phyloP scores from a whole-genome alignment of 2,329 filamentous ascomycete species.

The Xylaria sp. region DNA sequence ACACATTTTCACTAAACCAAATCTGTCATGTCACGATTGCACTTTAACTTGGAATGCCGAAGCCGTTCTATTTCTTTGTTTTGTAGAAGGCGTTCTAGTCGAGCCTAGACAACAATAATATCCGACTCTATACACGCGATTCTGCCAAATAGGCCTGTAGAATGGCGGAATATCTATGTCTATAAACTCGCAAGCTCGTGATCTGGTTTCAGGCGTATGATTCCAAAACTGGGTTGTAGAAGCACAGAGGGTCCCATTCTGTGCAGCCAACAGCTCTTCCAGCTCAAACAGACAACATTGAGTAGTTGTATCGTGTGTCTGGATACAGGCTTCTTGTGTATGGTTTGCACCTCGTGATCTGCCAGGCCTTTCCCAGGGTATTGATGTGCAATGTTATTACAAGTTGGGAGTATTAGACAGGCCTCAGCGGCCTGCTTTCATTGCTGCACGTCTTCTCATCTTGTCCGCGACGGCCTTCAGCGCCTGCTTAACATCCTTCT shows the following conservation, averaged over 20 bases:
- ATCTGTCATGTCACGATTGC: background rate
- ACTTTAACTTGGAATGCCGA: background rate
- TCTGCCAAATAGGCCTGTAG: background rate
- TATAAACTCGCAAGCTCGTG: background rate
- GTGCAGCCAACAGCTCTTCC: background rate
- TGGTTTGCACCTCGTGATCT: background rate
- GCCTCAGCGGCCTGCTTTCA: conserved; percentile 57
- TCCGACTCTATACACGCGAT: background rate
- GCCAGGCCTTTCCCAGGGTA: background rate
- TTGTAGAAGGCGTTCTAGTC: background rate
- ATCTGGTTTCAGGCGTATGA: background rate
- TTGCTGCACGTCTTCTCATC: conserved; percentile 68
- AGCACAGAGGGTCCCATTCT: background rate
- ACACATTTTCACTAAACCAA: background rate
- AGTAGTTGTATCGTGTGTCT: background rate
- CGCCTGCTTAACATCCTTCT: conserved; percentile 84
- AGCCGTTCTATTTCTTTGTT: background rate
- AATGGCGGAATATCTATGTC: background rate
- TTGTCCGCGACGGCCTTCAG: conserved; percentile 68
- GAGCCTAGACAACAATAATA: background rate
- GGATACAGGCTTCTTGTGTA: background rate
- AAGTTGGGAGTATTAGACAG: background rate
- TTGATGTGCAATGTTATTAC: background rate
- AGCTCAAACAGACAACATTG: background rate
- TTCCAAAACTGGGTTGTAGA: background rate